Evolutionary conservation across 345 rosid genomes (phyloP), one percentile per base, ranked within the genome.

Genomic region (Arabidopsis arenosa): DNA sequence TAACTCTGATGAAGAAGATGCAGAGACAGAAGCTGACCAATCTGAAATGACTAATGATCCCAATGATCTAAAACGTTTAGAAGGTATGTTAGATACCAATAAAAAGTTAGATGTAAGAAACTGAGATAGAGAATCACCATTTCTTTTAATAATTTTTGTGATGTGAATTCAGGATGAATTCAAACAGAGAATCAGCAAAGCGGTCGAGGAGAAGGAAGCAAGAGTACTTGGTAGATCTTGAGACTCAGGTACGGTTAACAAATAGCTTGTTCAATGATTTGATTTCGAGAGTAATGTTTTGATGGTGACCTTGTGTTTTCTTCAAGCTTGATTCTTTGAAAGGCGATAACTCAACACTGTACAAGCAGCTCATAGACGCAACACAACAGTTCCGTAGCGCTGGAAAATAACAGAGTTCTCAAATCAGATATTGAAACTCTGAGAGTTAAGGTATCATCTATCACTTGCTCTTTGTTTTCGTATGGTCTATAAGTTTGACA

Each of bases 181-280:
- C 91, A 8, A 93, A 93, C 73, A 79, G 97, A 43, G 90, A 91
- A 77, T 93, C 98, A 23, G 98, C 98, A 14, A 86, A 72, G 78
- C 75, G 95, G 59, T 93, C 97, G 5, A 88, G 98, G 77, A 82
- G 69, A 79, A 86, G 89, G 81, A 89, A 82, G 68, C 88, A 89
- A 84, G 93, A 86, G 15, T 85, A 84, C 21, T 65, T 88, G 63
- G 75, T 68, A 5, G 93, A 86, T 43, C 89, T 90, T 59, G 92
- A 91, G 73, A 30, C 75, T 10, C 90, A 86, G 86, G 96, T 88
- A 63, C 23, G 40, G 18, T 41, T 67, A 63, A 63, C 55, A 53
- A 43, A 40, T 6, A 53, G 68, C 63, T 67, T 30, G 60, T 41
- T 70, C 14, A 21, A 37, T 73, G 71, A 9, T 26, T 7, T 71